Evolutionary conservation across 306 rosid species (phyloP).

Genomic region (Carpinus viminea): DNA sequence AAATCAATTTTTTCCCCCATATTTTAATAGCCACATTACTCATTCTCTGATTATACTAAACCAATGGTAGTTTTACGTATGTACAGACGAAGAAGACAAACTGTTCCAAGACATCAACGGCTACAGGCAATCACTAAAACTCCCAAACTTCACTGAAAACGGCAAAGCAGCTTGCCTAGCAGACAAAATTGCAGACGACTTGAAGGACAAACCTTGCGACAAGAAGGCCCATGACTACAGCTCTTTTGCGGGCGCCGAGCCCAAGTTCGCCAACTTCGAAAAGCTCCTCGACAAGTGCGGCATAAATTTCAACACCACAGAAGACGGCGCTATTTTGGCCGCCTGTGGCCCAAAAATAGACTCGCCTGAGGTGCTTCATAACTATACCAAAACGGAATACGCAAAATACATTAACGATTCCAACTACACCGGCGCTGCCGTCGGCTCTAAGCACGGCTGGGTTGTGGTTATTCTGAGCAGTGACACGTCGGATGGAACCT

Average conservation of each 20-base stretch:
- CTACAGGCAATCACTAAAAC: slow-evolving; percentile 5
- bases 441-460: not conserved
- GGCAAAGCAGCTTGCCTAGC: slow-evolving; percentile 23
- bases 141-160: not conserved
- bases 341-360: not conserved
- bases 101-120: slow-evolving; percentile 7
- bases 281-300: not conserved
- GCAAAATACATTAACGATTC: not conserved
- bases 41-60: too few relatives aligned
- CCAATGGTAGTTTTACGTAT: too few relatives aligned
- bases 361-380: not conserved
- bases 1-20: too few relatives aligned
- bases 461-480: not conserved
- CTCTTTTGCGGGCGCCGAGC: not conserved
- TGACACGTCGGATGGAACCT: not conserved
- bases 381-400: not conserved
- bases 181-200: slow-evolving; percentile 9
- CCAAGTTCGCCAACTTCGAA: not conserved
- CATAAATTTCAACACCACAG: not conserved
- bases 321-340: not conserved
- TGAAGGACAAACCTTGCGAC: slow-evolving; percentile 8
- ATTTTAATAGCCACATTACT: too few relatives aligned
- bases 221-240: not conserved
- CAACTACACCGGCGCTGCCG: not conserved
- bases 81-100: slow-evolving; percentile 4